Percentiles rank a stretch among this genome's conserved stretches.
Conservation (phyloP, 2,329 filamentous ascomycete species). For the Emericellopsis cladophorae region DNA sequence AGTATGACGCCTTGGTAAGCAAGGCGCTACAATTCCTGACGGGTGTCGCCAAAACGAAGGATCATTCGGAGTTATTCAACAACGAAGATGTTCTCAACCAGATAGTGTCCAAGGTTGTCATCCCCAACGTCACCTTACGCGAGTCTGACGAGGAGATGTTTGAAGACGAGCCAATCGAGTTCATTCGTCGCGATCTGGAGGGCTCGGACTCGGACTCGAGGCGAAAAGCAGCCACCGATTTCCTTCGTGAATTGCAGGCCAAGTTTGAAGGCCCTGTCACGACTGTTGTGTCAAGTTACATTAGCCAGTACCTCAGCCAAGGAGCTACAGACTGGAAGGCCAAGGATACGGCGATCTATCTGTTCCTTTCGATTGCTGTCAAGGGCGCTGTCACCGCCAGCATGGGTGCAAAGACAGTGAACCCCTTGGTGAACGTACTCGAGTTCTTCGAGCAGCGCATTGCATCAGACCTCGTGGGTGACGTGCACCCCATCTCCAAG, state of each 20-base stretch:
- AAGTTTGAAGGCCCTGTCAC: conserved; percentile 82
- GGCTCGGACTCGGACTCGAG: conserved; percentile 93
- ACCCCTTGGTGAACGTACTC: conserved; percentile 75
- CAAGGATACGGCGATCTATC: conserved; percentile 95
- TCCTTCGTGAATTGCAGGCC: conserved; percentile 77
- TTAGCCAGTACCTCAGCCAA: conserved; percentile 74
- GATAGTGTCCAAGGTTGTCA: conserved; percentile 88
- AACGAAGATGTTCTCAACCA: conserved; percentile 66
- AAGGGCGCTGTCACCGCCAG: conserved; percentile 79
- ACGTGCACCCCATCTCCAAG: conserved; percentile 74
- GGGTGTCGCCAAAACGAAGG: conserved; percentile 64
- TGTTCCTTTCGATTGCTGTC: conserved; percentile 87
- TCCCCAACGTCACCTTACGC: conserved; percentile 83
- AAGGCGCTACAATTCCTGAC: conserved; percentile 91
- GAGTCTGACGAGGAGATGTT: conserved; percentile 94
- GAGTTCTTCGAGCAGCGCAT: conserved; percentile 93
- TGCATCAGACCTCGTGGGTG: conserved; percentile 71
- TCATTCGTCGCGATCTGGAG: conserved; percentile 88
- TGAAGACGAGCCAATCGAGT: conserved; percentile 97
- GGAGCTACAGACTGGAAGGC: conserved; percentile 82
- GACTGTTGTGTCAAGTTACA: conserved; percentile 74
- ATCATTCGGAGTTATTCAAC: conserved; percentile 79
- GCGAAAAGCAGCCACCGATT: conserved; percentile 85
- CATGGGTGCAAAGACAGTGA: conserved; percentile 84
- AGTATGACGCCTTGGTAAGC: conserved; percentile 90